Base-by-base conservation (phyloP, 2,329 filamentous ascomycete genomes). In the Colletotrichum sp. region DNA sequence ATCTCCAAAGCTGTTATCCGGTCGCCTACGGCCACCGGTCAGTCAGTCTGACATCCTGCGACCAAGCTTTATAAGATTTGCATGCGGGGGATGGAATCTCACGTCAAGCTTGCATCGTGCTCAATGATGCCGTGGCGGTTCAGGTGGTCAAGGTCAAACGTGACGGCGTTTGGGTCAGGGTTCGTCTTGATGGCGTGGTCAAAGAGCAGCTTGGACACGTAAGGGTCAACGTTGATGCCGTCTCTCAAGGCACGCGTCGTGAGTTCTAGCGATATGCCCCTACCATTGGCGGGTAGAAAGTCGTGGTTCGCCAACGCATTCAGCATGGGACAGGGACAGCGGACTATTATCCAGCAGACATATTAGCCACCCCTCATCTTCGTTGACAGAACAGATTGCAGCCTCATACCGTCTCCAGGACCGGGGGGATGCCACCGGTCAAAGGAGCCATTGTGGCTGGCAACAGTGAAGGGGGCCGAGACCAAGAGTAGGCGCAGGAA, bases 301-400 rank as follows among this genome's bases (percentile, higher is more conserved):
- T 74, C 77, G 72, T 81, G 80, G 75, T 81, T 81, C 2, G 80
- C 80, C 39, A 81, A 76, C 2, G 79, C 66, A 68, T 81, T 81
- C 25, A 78, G 43, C 77, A 79, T 78, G 18, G 77, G 78, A 66
- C 78, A 79, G 15, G 78, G 77, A 13, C 74, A 61, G 15, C 77
- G 71, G 22, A 65, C 61, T 64, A 9, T 43, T 27, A 34, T 25
- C 13, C n/a, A 25, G 61, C 61, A 34, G 32, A 58, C 15, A 5
- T 27, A 2, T 58, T 6, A 58, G 55, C 55, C 7, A 28, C 2
- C 13, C 4, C 25, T 58, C 25, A 15, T 58, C 25, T 5, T 28
- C 55, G 1, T 58, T 6, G 1, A 58, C n/a, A 58, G 16, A 27
- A 58, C 55, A 58, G 55, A 6, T 0, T 6, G 25, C 55, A 18